Percentiles rank a stretch among this genome's conserved stretches.
These are phyloP conservation scores for Backusella mclennaniae DNA, from an alignment of 192 early-diverging fungal genomes.

Conservation along the genomic window DNA sequence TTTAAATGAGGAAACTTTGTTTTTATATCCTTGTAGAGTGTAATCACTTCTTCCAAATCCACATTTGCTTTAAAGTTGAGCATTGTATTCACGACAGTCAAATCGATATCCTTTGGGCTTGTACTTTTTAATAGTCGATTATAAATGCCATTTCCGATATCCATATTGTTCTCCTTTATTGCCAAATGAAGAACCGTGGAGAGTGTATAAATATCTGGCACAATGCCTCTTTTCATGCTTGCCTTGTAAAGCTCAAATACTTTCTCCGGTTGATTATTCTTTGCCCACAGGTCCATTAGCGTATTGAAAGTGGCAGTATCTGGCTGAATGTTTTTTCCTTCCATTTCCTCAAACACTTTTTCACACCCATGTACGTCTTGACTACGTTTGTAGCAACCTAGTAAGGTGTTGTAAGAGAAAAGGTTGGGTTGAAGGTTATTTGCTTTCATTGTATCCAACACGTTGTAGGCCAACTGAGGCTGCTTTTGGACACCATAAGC, in stretches of 20 bases:
- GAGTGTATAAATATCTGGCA: conserved; percentile 29
- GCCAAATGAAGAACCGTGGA: conserved; percentile 24
- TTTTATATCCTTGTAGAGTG: conserved; percentile 6
- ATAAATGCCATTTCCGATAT: conserved; percentile 9
- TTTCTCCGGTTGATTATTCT: neutral
- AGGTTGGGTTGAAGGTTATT: conserved; percentile 22
- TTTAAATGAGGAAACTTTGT: conserved; percentile 16
- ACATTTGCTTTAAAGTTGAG: conserved; percentile 10
- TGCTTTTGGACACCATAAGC: conserved; percentile 20
- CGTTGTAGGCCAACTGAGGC: conserved; percentile 15
- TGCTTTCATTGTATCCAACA: conserved; percentile 28
- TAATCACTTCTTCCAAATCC: conserved; percentile 10
- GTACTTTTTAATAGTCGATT: conserved; percentile 1
- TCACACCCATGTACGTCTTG: conserved; percentile 3
- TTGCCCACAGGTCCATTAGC: conserved; percentile 8
- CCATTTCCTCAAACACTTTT: conserved; percentile 17
- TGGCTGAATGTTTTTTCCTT: neutral
- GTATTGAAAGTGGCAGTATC: conserved; percentile 29
- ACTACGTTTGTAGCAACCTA: conserved; percentile 27
- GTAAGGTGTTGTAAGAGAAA: conserved; percentile 35
- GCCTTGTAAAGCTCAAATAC: conserved; percentile 8
- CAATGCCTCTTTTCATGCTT: conserved; percentile 7
- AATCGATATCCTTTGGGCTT: neutral
- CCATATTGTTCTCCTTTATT: conserved; percentile 4
- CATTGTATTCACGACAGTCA: conserved; percentile 21